A percentile compares a stretch with the other conserved stretches of the same genome.
Evolutionary conservation across 2,329 filamentous ascomycete species (phyloP).

Genomic region (Neocucurbitaria cava): DNA sequence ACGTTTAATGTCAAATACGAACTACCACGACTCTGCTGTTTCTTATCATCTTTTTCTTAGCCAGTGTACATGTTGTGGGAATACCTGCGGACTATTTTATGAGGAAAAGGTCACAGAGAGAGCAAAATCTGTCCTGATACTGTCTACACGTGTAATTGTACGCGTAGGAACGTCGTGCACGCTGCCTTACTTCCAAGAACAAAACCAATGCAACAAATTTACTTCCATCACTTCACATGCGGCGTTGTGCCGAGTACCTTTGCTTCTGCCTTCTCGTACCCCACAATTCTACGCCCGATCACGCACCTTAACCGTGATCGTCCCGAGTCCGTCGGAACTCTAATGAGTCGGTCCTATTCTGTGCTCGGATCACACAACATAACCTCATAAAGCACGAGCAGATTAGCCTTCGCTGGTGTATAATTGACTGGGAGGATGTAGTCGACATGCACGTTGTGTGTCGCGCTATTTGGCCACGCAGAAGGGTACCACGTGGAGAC

Average conservation of each 20-base stretch:
- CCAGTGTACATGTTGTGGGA: neutral
- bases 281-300: neutral
- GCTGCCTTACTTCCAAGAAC: neutral
- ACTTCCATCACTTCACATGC: neutral
- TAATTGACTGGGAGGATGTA: no score
- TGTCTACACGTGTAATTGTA: neutral
- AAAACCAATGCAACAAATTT: neutral
- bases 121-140: no score
- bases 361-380: neutral
- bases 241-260: neutral
- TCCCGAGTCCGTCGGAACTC: constrained; percentile 1
- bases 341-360: neutral
- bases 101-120: no score
- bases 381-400: no score
- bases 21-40: neutral
- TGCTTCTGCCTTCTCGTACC: neutral
- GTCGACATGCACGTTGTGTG: no score
- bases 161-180: neutral
- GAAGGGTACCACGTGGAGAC: no score
- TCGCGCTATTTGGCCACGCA: no score
- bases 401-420: no score
- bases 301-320: neutral
- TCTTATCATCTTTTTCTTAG: neutral
- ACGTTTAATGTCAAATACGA: neutral
- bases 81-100: no score